phyloP scores from a whole-genome alignment of 2,329 filamentous ascomycete species.

The Paraphaeosphaeria sporulosa region DNA sequence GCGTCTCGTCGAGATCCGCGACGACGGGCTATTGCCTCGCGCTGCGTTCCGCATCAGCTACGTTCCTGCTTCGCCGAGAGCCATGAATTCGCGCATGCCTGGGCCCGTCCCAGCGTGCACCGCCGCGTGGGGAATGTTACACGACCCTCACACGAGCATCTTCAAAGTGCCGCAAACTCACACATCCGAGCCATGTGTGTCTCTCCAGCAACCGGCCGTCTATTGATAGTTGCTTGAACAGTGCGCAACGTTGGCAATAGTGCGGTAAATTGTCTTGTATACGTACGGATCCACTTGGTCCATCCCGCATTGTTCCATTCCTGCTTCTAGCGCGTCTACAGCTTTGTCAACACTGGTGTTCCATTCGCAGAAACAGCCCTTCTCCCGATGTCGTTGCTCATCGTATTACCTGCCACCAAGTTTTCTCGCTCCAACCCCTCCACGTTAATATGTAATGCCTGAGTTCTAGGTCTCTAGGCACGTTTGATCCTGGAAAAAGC shows the following conservation, averaged over 20 bases:
- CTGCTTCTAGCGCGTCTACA: conserved; percentile 2
- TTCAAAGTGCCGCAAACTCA: neutral
- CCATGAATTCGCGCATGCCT: conserved; percentile 6
- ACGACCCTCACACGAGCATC: conserved; percentile 23
- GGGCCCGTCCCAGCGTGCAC: conserved; percentile 10
- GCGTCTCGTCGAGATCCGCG: neutral
- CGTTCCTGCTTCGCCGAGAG: neutral
- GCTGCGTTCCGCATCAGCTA: no score
- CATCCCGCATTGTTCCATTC: neutral
- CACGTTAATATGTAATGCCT: conserved; percentile 22
- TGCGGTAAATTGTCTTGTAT: neutral
- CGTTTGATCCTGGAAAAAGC: conserved; percentile 29
- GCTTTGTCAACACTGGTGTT: neutral
- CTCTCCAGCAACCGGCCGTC: neutral
- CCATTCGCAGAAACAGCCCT: neutral
- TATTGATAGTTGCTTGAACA: neutral
- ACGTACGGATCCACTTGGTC: neutral
- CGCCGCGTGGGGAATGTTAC: conserved; percentile 6
- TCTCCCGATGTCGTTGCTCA: neutral
- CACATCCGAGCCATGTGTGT: neutral
- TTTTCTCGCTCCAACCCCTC: conserved; percentile 34
- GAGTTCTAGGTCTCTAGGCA: conserved; percentile 9
- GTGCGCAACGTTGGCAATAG: neutral
- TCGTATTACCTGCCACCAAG: conserved; percentile 11
- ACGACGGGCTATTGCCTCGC: neutral